These are phyloP conservation scores for Fusarium penzigii DNA, from an alignment of 2,329 filamentous ascomycete genomes.

Conservation along the genomic window DNA sequence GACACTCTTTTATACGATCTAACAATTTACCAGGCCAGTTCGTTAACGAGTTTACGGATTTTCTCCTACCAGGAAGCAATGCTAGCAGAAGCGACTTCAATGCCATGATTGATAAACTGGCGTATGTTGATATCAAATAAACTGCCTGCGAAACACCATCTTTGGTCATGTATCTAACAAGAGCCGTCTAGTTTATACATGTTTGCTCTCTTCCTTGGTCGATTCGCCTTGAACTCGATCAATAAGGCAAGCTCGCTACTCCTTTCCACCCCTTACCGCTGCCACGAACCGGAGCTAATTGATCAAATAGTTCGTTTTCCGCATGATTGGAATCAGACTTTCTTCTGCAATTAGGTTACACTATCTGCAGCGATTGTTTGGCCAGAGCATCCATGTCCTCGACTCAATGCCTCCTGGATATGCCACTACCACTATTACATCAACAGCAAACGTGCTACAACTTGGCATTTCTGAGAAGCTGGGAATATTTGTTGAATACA, in stretches of 20 bases:
- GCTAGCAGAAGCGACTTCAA: constrained; percentile 42
- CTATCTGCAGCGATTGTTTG: constrained; percentile 65
- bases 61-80: constrained; percentile 36
- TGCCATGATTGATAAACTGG: constrained; percentile 43
- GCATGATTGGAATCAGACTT: constrained; percentile 62
- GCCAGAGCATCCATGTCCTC: constrained; percentile 66
- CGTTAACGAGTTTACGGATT: constrained; percentile 50
- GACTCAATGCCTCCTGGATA: constrained; percentile 65
- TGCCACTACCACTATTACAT: constrained; percentile 64
- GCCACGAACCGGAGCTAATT: not conserved
- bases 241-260: constrained; percentile 44
- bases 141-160: no score
- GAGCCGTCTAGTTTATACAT: constrained; percentile 58
- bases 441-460: constrained; percentile 64
- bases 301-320: constrained; percentile 53
- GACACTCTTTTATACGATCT: not conserved
- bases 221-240: constrained; percentile 64
- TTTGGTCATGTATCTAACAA: not conserved
- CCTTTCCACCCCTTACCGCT: no score
- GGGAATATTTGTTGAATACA: constrained; percentile 58
- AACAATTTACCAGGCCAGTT: constrained; percentile 37
- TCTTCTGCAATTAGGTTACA: constrained; percentile 63
- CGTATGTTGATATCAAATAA: constrained; percentile 35
- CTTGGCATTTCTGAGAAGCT: constrained; percentile 66
- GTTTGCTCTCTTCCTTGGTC: constrained; percentile 68